Base-by-base conservation (phyloP, 306 rosid genomes). In the Rosa persica region DNA sequence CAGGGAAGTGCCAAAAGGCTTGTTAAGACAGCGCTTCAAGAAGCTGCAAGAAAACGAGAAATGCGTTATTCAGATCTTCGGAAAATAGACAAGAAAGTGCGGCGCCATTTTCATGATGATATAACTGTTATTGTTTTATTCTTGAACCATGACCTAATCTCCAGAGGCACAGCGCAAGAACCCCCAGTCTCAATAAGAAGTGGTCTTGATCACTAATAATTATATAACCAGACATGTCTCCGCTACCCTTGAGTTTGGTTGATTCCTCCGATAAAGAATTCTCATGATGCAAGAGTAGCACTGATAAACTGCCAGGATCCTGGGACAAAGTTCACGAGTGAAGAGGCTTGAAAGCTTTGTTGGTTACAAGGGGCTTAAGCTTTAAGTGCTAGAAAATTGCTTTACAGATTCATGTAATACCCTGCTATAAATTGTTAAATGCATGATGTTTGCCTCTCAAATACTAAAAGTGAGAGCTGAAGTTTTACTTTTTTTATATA, bases 1-100 rank as follows among this genome's bases (percentile, higher is more conserved):
- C 92, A 93, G 98, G 98, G 98, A 84, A 93, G 90, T 81, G 98
- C 98, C 54, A 91, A 89, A 83, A 87, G 88, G 84, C 98, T 93
- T 36, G 80, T 93, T 12, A 91, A 93, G 92, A 93, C 94, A 22
- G 98, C 98, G 74, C 86, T 93, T 49, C 96, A 93, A 23, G 97
- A 93, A 84, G 98, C 98, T 15, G 98, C 98, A 11, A 88, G 93
- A 72, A 93, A 93, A 79, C 88, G 98, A 78, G 98, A 93, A 77
- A 89, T 90, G 97, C 81, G 98, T 42, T 90, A 88, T 74, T 89
- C 93, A 30, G 97, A 92, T 80, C 97, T 92, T 11, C 84, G 88
- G 13, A 87, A 88, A 77, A 87, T 92, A 52, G 97, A 89, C 88
- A 92, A 87, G 95, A 89, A 92, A 76, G 93, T 90, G 52, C 89